Base-by-base conservation (phyloP, 2,329 filamentous ascomycete genomes). In the Alternaria sp. region DNA sequence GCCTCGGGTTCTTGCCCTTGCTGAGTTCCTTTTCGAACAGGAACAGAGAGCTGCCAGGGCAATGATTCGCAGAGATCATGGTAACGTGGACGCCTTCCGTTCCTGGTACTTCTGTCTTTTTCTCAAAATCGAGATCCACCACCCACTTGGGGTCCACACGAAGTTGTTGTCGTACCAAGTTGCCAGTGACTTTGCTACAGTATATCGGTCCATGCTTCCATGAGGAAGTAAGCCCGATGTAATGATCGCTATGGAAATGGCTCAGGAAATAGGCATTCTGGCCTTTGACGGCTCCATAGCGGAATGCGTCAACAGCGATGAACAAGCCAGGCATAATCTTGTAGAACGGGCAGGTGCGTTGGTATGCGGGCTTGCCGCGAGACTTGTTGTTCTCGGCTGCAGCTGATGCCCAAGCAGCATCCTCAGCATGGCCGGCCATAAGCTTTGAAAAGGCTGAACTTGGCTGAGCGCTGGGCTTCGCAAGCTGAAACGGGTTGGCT, bases 231-330 rank as follows among this genome's bases (percentile, higher is more conserved):
- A 99, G 83, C 3, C 96, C 96, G 32, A 97, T 89, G 73, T 99
- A 99, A 77, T 99, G 96, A 77, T 99, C 96, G 73, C 93, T 97
- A 80, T 99, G 96, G 70, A 98, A 99, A 77, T 99, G 96, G 72
- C 94, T 97, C 11, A 99, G 86, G 70, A 99, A 99, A 77, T 99
- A 99, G 2, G 95, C 96, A 57, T 92, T 91, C 78, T 94, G 97
- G 1, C 93, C 94, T 75, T 96, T 87, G 0, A 99, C 93, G 5
- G 94, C 93, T 3, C 96, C 96, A 74, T 98, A 99, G 19, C 95
- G 89, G 75, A 99, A 97, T 0, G 96, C 96, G 79, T 99, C 96
- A 1, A 99, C 96, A 61, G 93, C 96, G 57, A 98, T 96, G 67
- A 87, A 93, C 73, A 97, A 91, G 0, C 93, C 93, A 0, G 95